Conservation (phyloP, 2,329 filamentous ascomycete species). For the Cladosporium sp. region DNA sequence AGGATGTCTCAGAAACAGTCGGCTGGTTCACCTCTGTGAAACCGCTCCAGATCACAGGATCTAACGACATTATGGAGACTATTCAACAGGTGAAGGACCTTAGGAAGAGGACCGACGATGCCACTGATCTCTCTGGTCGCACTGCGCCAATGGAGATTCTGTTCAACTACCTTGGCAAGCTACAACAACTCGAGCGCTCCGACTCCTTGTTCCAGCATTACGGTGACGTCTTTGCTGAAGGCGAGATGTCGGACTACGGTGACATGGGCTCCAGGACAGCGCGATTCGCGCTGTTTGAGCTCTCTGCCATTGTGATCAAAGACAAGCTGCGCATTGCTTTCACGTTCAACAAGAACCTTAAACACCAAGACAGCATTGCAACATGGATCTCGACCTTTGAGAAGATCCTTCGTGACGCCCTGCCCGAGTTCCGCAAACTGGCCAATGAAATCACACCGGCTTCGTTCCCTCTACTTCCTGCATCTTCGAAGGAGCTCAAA, state of each 20-base stretch:
- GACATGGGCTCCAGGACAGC: conserved; percentile 11
- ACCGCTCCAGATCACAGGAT: neutral
- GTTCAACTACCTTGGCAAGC: conserved; percentile 10
- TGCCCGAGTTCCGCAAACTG: conserved; percentile 6
- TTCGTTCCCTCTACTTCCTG: neutral
- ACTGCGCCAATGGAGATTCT: neutral
- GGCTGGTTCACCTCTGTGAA: conserved; percentile 9
- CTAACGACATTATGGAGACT: conserved; percentile 4
- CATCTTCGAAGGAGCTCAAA: conserved; percentile 8
- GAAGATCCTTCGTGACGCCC: neutral
- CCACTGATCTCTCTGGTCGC: neutral
- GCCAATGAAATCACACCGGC: conserved; percentile 4
- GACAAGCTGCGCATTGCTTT: conserved; percentile 10
- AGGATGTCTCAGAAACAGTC: conserved; percentile 9
- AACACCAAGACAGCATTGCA: conserved; percentile 7
- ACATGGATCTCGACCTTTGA: conserved; percentile 9
- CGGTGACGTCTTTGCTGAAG: conserved; percentile 5
- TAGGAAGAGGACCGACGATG: neutral
- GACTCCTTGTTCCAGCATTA: conserved; percentile 9
- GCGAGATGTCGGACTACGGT: conserved; percentile 6
- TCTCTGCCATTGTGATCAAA: conserved; percentile 9
- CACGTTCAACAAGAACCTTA: conserved; percentile 10
- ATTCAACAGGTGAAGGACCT: conserved; percentile 6
- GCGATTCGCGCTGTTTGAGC: conserved; percentile 6
- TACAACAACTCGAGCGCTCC: conserved; percentile 10